These are phyloP conservation scores for Penicillium bialowiezense DNA, from an alignment of 495 filamentous ascomycete species.

Conservation along the genomic window DNA sequence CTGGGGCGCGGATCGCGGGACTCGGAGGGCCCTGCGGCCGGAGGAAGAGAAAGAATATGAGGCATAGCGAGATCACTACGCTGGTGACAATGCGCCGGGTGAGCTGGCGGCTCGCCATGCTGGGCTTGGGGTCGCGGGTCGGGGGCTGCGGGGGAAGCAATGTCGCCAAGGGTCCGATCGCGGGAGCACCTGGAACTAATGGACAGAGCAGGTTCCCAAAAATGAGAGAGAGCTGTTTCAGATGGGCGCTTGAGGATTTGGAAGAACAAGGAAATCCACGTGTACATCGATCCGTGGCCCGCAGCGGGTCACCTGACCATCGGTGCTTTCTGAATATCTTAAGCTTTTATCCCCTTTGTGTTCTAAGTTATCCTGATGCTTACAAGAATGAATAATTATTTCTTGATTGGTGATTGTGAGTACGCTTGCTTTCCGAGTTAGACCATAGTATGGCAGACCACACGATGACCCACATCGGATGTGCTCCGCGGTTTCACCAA, in stretches of 20 bases:
- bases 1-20: constrained; percentile 42
- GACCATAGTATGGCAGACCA: too few relatives aligned
- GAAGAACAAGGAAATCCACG: neutral
- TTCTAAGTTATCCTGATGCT: too few relatives aligned
- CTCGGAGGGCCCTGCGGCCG: constrained; percentile 40
- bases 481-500: constrained; percentile 8
- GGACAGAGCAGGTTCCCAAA: neutral
- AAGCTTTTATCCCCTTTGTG: too few relatives aligned
- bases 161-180: constrained; percentile 6
- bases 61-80: constrained; percentile 29
- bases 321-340: too few relatives aligned
- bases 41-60: constrained; percentile 42
- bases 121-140: constrained; percentile 2
- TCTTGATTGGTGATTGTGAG: too few relatives aligned
- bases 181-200: neutral
- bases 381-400: too few relatives aligned
- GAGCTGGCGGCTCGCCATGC: constrained; percentile 44
- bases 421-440: too few relatives aligned
- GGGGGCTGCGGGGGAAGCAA: neutral
- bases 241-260: neutral
- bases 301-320: neutral
- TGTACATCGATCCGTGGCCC: neutral
- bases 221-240: neutral
- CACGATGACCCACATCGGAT: constrained; percentile 10
- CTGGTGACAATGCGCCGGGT: constrained; percentile 40